Base-by-base conservation (phyloP, 495 filamentous ascomycete species). In the Annulohypoxylon maeteangense region DNA sequence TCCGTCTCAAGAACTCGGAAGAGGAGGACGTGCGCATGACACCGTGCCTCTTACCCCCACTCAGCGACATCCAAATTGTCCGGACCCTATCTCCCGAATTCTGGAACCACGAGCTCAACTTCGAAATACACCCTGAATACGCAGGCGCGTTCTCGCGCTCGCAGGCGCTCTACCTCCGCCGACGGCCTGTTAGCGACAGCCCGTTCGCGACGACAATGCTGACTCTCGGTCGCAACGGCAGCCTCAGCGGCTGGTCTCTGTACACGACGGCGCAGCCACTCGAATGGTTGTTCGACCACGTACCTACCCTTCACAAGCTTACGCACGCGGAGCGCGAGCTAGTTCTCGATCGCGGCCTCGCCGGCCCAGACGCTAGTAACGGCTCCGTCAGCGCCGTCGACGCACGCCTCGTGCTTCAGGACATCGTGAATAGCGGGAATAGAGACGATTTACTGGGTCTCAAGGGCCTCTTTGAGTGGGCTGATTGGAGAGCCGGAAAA, bases 61-160 rank as follows among this genome's bases (percentile, higher is more conserved):
- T 97, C 0, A 82, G 86, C 51, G 86, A 85, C 8, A 87, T 99
- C 42, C 74, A 83, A 3, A 86, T 81, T 10, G 85, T 99, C 44
- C 84, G 86, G 18, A 93, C 94, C 4, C 80, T 80, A 5, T 87
- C 90, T 38, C 81, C 87, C 7, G 90, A 93, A 60, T 93, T 93
- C 80, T 98, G 95, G 95, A 90, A 91, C 27, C 82, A 97, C 4
- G 87, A 89, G 18, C 83, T 99, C 6, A 91, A 97, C 75, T 92
- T 99, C 65, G 85, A 84, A 18, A 79, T 82, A 56, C 88, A 93
- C 40, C 83, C 89, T 0, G 78, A 80, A 0, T 89, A 91, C 56
- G 81, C 89, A n/a, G 83, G 88, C 0, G 87, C 90, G 34, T 98
- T 99, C 80, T 83, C 84, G 27, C 82, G 81, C 12, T 90, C 90